phyloP scores from a whole-genome alignment of 106 monocot genomes.

The Cymbidium sinense region DNA sequence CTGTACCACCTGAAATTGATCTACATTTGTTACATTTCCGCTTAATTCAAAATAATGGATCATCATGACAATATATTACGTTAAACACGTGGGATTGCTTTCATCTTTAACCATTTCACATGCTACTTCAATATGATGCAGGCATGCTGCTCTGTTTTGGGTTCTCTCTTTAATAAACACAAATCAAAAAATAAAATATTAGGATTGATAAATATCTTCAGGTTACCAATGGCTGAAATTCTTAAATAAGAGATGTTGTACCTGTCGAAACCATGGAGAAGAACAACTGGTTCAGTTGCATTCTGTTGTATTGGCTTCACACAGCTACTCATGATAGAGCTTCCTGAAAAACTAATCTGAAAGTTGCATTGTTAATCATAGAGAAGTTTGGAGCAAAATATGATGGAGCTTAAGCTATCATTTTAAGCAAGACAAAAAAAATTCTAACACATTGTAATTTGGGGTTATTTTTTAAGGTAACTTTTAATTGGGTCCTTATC shows the following conservation, averaged over 20 bases:
- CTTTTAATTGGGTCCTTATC: not conserved
- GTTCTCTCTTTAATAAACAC: not conserved
- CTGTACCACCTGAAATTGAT: not conserved
- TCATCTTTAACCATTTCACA: not conserved
- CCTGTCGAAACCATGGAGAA: slow-evolving; percentile 97
- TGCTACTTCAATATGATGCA: not conserved
- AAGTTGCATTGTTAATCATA: slow-evolving; percentile 2
- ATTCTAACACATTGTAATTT: not conserved
- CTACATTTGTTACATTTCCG: not conserved
- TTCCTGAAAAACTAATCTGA: slow-evolving; percentile 49
- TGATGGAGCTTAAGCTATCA: not conserved
- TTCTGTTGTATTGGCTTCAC: slow-evolving; percentile 49
- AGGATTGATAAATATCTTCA: not conserved
- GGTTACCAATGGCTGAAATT: not conserved
- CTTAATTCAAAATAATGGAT: not conserved
- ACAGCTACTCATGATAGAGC: slow-evolving; percentile 70
- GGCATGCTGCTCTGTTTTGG: not conserved
- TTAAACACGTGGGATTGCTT: not conserved
- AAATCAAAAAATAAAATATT: not conserved
- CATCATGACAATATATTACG: not conserved
- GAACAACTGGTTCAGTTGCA: slow-evolving; percentile 52
- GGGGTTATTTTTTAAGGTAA: not conserved
- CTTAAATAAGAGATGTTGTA: not conserved
- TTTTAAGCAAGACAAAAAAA: not conserved
- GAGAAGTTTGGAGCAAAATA: not conserved